Evolutionary conservation across 768 basidiomycete genomes (phyloP), one percentile per base, ranked within the genome.

Genomic region (Trametopsis cervina): DNA sequence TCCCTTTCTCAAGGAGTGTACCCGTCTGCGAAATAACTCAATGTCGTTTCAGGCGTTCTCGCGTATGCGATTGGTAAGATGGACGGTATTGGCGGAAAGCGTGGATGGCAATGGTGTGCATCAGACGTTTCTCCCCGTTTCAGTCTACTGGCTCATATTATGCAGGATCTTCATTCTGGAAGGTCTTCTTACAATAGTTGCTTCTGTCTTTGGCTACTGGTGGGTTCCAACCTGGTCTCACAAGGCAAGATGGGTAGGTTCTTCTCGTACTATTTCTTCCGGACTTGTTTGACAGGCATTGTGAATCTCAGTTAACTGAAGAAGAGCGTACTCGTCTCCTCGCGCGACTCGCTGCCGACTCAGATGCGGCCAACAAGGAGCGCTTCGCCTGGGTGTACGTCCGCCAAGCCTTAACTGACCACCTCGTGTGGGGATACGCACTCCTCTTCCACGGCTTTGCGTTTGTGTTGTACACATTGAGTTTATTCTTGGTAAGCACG

Each of bases 381-480:
- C 65, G 65, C 21, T 83, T 84, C 49, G 67, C 73, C 29, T 83
- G 81, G 80, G 54, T 60, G 36, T 78, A 74, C 40, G 80, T 81
- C 35, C 64, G 66, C 12, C 77, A 80, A 52, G 78, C 79, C 5
- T 66, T 80, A 51, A 69, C 63, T 40, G 78, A 84, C 53, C 80
- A 74, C 49, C 64, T 81, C 13, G 75, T 78, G 12, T 80, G 78
- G 76, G 74, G 66, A 3, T 83, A 83, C 57, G 77, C 77, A 0
- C 55, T 80, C 17, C 64, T 81, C 1, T 81, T 81, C 62, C 80
- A 82, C 50, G 79, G 76, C 1, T 80, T 76, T 54, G 74, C 81
- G 2, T 80, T 79, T 53, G 77, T 74, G 9, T 55, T 77, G 18
- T 81, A 80, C 56, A 77, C 78, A 13, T 57, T 80, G 52, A 78